Evolutionary conservation across 805 yeast genomes (phyloP), one percentile per base, ranked within the genome.

Genomic region (Scheffersomyces coipomensis): DNA sequence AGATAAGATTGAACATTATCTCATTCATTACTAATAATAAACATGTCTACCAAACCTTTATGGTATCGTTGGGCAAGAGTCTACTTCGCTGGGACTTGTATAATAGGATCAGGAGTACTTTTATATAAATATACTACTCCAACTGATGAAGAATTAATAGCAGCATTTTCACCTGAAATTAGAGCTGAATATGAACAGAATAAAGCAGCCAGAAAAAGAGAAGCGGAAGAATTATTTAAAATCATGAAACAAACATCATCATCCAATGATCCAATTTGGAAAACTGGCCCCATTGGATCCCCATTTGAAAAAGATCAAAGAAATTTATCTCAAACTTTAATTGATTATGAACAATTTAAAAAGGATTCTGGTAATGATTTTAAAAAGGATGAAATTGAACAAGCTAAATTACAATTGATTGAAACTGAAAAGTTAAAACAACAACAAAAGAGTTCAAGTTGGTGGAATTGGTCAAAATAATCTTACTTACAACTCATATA

Each of bases 201-300:
- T 52, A 73, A 68, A 47, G 79, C 68, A 7, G 58, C 84, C 19
- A 75, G 91, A 56, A 75, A 75, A 49, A 67, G 71, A 42, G 95
- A 86, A 57, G 91, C 85, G 53, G 73, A 75, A 46, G 83, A 78
- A 52, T 58, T 86, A 45, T 83, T 84, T 76, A 77, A 76, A 46
- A 79, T 84, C 19, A 90, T 79, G 1, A 67, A 75, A 41, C 55
- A 74, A 45, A 85, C 93, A 0, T 62, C 88, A 2, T 71, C 75
- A 1, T 81, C 88, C 12, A 72, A 81, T 48, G 88, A 85, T 40
- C 95, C 95, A 0, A 79, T 85, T 35, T 86, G 95, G 95, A 83
- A 76, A 56, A 80, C 95, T 0, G 95, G 90, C 0, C 68, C 79
- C 1, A 74, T 86, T 27, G 64, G 68, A 32, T 75, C 83, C 1